Evolutionary conservation across 2,329 filamentous ascomycete species (phyloP), one percentile per base, ranked within the genome.

Genomic region (Aspergillus sp.): DNA sequence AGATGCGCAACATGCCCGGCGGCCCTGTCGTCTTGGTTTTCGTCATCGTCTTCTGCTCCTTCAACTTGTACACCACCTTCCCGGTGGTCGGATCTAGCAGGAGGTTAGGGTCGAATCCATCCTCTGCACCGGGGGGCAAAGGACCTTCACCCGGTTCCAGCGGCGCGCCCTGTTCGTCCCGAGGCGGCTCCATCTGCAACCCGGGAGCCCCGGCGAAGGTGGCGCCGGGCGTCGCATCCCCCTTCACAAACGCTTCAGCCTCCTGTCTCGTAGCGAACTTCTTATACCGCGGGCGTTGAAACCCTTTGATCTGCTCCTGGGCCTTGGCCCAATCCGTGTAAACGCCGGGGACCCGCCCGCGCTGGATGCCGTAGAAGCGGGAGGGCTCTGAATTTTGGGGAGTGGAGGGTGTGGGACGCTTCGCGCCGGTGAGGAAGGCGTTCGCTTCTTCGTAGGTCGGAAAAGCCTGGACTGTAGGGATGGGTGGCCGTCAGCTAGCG

Each of bases 391-490:
- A 53, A 20, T 62, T 57, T 4, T 60, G 69, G 45, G 73, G 62
- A 38, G 75, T 69, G 19, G 74, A 65, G 13, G 58, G 58, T 14
- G 62, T 49, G 14, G 68, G 68, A 6, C 70, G 70, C 52, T 81
- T 79, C 59, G 80, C 81, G 44, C 89, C 88, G 1, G 81, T 83
- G 21, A 90, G 78, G 67, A 89, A 97, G 2, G 83, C 84, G 63
- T 88, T 82, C n/a, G 93, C 93, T 54, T 96, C 91, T 57, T 86
- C 81, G 53, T 81, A 76, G 0, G 81, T 84, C 9, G 79, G 74
- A 67, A 96, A 97, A 1, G 88, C 90, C 75, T 94, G 93, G 77
- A 88, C 90, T 94, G 55, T 21, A 29, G 6, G 20, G 17, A 11
- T 5, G 4, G 7, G 13, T 40, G 17, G 3, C 16, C 29, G 29